These are phyloP conservation scores for Boletus vinaceobasis DNA, from an alignment of 768 basidiomycete genomes.

Conservation along the genomic window DNA sequence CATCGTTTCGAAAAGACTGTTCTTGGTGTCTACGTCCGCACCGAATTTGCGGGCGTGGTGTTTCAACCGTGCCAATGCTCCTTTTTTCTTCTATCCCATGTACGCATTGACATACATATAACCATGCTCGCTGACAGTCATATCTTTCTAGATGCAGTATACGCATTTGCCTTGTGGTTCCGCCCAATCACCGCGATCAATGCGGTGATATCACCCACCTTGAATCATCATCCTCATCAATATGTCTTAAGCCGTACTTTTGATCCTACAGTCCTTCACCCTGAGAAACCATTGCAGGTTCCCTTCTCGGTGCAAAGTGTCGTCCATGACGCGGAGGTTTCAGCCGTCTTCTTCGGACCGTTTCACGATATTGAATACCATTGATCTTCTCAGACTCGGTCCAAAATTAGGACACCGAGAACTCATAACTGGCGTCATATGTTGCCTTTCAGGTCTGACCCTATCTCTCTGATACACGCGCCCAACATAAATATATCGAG, in stretches of 20 bases:
- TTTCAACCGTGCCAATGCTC: neutral
- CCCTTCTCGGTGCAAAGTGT: neutral
- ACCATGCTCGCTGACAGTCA: neutral
- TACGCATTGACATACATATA: neutral
- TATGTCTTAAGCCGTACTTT: neutral
- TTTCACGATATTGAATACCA: slow-evolving; percentile 1
- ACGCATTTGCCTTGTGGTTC: neutral
- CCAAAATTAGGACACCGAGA: neutral
- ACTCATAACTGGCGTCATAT: neutral
- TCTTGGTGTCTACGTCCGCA: neutral
- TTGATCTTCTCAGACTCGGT: neutral
- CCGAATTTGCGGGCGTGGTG: neutral
- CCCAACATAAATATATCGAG: neutral
- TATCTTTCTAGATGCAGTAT: neutral
- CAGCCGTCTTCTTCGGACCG: neutral
- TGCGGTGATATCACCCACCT: neutral
- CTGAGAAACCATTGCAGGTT: neutral
- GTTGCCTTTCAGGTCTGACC: neutral
- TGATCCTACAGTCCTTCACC: neutral
- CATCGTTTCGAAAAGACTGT: neutral
- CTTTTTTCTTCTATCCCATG: neutral
- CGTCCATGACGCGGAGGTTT: neutral
- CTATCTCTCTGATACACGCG: neutral
- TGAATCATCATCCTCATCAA: neutral
- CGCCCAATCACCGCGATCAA: neutral